phyloP scores from a whole-genome alignment of 345 rosid genomes.

The Brassica incana region DNA sequence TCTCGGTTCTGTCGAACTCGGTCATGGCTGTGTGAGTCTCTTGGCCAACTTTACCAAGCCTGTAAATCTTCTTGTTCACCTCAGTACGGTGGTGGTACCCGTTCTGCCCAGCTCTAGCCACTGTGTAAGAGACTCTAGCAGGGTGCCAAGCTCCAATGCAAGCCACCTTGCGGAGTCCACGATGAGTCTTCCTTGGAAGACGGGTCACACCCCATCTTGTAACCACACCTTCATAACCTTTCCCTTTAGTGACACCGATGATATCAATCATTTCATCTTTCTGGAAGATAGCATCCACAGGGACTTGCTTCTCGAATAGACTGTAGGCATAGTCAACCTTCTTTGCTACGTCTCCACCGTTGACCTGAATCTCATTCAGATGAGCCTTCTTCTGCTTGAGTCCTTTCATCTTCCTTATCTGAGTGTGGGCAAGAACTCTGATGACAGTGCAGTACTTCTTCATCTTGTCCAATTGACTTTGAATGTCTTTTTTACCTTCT shows the following conservation, averaged over 20 bases:
- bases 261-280: constrained; percentile 96
- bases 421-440: constrained; percentile 92
- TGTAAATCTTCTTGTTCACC: constrained; percentile 89
- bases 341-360: constrained; percentile 74
- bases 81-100: constrained; percentile 93
- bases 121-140: constrained; percentile 92
- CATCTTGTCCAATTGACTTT: constrained; percentile 73
- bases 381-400: constrained; percentile 96
- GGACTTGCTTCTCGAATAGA: constrained; percentile 85
- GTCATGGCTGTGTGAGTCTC: constrained; percentile 78
- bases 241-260: constrained; percentile 90
- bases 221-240: constrained; percentile 95
- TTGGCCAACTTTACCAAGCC: constrained; percentile 73
- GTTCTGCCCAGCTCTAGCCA: constrained; percentile 96
- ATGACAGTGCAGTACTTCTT: constrained; percentile 77
- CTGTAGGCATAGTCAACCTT: constrained; percentile 81
- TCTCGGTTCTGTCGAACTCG: constrained; percentile 79
- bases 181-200: constrained; percentile 91
- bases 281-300: constrained; percentile 76
- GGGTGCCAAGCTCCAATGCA: constrained; percentile 99
- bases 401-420: constrained; percentile 84
- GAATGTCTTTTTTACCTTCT: constrained; percentile 67
- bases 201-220: constrained; percentile 97
- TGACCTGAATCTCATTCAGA: constrained; percentile 88
- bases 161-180: constrained; percentile 93